Evolutionary conservation across 2,329 filamentous ascomycete genomes (phyloP).

Genomic region (Colletotrichum orchidophilum): DNA sequence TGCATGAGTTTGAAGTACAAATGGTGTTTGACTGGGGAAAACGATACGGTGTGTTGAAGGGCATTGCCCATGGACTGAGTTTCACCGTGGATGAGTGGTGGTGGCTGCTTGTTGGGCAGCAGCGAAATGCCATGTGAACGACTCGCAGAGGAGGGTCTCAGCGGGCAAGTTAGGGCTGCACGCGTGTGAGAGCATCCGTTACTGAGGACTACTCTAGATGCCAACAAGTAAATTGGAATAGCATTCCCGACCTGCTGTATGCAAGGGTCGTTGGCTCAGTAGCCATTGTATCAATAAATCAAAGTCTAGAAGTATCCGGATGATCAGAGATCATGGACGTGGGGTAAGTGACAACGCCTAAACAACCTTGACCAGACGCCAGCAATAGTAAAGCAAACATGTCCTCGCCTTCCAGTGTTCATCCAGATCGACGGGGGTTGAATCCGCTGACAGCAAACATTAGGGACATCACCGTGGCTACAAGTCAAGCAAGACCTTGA

Average conservation of each 20-base stretch:
- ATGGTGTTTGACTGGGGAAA: conserved; percentile 68
- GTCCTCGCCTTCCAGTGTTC: neutral
- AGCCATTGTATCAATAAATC: neutral
- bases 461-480: conserved; percentile 21
- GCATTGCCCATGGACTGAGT: conserved; percentile 50
- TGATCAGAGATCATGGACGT: neutral
- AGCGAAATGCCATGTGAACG: conserved; percentile 29
- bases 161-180: neutral
- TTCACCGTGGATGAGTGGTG: conserved; percentile 70
- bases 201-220: no score
- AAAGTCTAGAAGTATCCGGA: neutral
- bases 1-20: conserved; percentile 71
- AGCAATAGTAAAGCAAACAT: neutral
- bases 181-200: neutral
- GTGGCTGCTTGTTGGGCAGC: conserved; percentile 67
- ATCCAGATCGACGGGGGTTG: neutral
- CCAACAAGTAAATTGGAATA: neutral
- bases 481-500: conserved; percentile 58
- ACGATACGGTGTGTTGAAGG: conserved; percentile 59
- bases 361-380: neutral
- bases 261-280: neutral
- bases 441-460: neutral
- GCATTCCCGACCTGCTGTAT: neutral
- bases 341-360: neutral
- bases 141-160: neutral